Conservation (phyloP, 148 eudicot species). For the Cornus controversa region DNA sequence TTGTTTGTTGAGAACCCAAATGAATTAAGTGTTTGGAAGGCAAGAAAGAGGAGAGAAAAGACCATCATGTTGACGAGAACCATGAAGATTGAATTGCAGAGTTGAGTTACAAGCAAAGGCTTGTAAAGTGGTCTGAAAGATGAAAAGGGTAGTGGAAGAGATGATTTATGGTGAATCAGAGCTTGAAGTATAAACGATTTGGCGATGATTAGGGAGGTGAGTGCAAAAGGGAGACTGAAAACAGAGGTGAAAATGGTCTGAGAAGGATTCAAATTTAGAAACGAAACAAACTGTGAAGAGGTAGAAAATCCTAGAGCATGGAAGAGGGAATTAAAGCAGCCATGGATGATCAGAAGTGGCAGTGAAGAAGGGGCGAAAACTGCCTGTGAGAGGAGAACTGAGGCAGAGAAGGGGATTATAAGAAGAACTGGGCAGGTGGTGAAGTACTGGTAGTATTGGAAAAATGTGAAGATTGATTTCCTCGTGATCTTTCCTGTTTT, state of each 20-base stretch:
- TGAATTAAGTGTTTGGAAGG: background rate
- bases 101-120: constrained; percentile 17
- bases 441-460: constrained; percentile 16
- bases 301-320: background rate
- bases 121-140: constrained; percentile 1
- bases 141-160: constrained; percentile 13
- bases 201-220: constrained; percentile 14
- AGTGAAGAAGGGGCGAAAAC: background rate
- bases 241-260: constrained; percentile 15
- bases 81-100: constrained; percentile 17
- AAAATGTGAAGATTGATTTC: constrained; percentile 21
- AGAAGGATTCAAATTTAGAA: constrained; percentile 6
- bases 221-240: background rate
- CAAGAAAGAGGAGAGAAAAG: background rate
- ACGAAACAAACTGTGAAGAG: background rate
- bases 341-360: constrained; percentile 2
- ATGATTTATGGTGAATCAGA: constrained; percentile 6
- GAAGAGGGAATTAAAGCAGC: background rate
- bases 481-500: constrained; percentile 13
- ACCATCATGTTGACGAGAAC: background rate
- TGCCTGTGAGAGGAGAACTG: constrained; percentile 23
- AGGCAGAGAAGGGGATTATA: constrained; percentile 23
- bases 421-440: constrained; percentile 21
- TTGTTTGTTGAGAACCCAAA: background rate
- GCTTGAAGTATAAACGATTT: constrained; percentile 15